phyloP scores from a whole-genome alignment of 768 basidiomycete genomes.

The Pulveroboletus sp. region DNA sequence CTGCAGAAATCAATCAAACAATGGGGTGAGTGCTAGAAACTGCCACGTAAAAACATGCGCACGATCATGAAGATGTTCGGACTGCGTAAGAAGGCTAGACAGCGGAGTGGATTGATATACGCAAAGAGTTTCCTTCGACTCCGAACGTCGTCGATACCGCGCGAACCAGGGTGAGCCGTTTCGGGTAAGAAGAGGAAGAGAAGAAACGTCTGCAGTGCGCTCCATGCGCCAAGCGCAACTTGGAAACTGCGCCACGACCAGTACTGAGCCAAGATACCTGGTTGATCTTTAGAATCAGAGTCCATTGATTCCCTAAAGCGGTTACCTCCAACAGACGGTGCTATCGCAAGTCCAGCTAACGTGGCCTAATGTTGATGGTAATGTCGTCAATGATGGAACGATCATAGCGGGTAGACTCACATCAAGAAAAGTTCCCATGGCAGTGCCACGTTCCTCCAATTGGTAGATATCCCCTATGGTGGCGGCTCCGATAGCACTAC shows the following conservation, averaged over 20 bases:
- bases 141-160: constrained; percentile 47
- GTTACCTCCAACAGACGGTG: constrained; percentile 56
- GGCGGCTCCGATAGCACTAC: constrained; percentile 52
- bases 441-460: constrained; percentile 57
- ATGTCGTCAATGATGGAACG: background rate
- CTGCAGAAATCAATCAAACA: constrained; percentile 24
- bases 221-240: constrained; percentile 38
- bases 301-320: no score
- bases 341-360: constrained; percentile 57
- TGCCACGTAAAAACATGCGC: constrained; percentile 20
- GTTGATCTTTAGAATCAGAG: background rate
- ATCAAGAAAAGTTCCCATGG: constrained; percentile 56
- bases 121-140: constrained; percentile 30
- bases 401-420: constrained; percentile 28
- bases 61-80: constrained; percentile 58
- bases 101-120: constrained; percentile 58
- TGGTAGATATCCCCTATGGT: constrained; percentile 65
- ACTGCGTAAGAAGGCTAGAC: constrained; percentile 49
- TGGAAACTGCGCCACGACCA: constrained; percentile 67
- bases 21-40: background rate
- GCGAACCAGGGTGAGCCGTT: constrained; percentile 57
- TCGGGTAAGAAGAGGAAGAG: constrained; percentile 54
- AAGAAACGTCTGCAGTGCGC: constrained; percentile 36
- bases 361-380: constrained; percentile 32
- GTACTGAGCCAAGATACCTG: constrained; percentile 52